Percentiles rank a stretch among this genome's conserved stretches.
Conservation (phyloP, 2,329 filamentous ascomycete species). For the Microsporum canis region DNA sequence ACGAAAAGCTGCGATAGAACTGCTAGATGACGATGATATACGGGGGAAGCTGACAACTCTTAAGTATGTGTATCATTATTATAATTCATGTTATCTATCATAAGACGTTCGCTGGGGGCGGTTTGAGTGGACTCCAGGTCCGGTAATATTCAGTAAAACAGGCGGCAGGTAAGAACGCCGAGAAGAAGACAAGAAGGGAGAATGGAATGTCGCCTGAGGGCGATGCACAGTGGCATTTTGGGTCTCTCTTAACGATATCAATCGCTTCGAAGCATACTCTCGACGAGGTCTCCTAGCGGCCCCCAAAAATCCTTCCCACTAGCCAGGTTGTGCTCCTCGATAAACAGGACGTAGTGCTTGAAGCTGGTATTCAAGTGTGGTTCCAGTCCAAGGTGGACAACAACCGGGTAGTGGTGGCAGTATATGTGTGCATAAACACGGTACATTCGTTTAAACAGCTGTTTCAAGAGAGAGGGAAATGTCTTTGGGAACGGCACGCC, state of each 20-base stretch:
- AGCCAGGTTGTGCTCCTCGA: constrained; percentile 87
- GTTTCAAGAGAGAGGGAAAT: constrained; percentile 76
- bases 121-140: not conserved
- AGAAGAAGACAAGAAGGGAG: not conserved
- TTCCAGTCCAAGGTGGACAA: constrained; percentile 87
- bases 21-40: not conserved
- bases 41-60: not conserved
- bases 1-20: not conserved
- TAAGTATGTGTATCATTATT: constrained; percentile 3
- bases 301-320: constrained; percentile 97
- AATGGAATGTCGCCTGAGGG: not conserved
- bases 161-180: not conserved
- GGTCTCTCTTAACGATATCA: constrained; percentile 27
- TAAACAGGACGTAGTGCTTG: constrained; percentile 98
- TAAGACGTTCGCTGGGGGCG: not conserved
- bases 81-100: constrained; percentile 1
- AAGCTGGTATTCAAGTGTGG: constrained; percentile 98
- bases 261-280: constrained; percentile 94
- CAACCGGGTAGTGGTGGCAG: constrained; percentile 97
- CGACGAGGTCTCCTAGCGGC: constrained; percentile 84
- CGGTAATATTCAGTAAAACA: not conserved
- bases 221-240: not conserved
- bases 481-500: constrained; percentile 91
- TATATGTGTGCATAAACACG: constrained; percentile 98
- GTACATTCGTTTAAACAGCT: constrained; percentile 98